Conservation (phyloP, 768 basidiomycete species). For the Chalciporus piperatus region DNA sequence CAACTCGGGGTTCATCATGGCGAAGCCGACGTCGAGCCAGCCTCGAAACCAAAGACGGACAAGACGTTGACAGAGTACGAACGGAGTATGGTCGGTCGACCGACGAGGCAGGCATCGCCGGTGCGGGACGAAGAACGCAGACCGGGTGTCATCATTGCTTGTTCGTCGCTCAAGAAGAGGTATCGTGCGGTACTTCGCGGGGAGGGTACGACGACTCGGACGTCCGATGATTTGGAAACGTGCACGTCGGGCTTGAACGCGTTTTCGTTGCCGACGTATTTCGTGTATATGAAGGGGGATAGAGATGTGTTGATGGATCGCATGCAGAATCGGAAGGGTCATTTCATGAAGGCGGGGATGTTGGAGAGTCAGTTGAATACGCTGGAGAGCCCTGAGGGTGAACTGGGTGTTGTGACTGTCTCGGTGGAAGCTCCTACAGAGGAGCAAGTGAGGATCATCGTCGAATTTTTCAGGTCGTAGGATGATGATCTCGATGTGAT, state of each 20-base stretch:
- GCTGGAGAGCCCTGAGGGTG: conserved; percentile 66
- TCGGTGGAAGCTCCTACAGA: conserved; percentile 49
- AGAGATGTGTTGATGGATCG: conserved; percentile 55
- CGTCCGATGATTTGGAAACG: not conserved
- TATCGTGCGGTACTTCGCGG: conserved; percentile 84
- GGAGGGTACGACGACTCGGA: too few relatives aligned
- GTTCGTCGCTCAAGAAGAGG: conserved; percentile 76
- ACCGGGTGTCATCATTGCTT: conserved; percentile 74
- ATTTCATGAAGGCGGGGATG: conserved; percentile 86
- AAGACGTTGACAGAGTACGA: conserved; percentile 3
- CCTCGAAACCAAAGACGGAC: conserved; percentile 7
- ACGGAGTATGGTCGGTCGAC: not conserved
- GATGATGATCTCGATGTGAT: not conserved
- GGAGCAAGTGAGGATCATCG: conserved; percentile 50
- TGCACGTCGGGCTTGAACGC: not conserved
- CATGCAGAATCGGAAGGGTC: conserved; percentile 61
- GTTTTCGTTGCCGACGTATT: conserved; percentile 55
- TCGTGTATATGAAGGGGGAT: conserved; percentile 75
- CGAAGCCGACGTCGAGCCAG: conserved; percentile 22
- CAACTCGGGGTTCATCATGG: conserved; percentile 18
- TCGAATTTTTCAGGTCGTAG: not conserved
- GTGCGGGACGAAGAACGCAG: conserved; percentile 3
- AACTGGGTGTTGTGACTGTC: conserved; percentile 68
- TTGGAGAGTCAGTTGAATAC: conserved; percentile 73
- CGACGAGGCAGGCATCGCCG: conserved; percentile 10